A percentile compares a stretch with the other conserved stretches of the same genome.
These are phyloP conservation scores for Oryza meridionalis DNA, from an alignment of 176 grass and related monocot genomes.

Conservation along the genomic window DNA sequence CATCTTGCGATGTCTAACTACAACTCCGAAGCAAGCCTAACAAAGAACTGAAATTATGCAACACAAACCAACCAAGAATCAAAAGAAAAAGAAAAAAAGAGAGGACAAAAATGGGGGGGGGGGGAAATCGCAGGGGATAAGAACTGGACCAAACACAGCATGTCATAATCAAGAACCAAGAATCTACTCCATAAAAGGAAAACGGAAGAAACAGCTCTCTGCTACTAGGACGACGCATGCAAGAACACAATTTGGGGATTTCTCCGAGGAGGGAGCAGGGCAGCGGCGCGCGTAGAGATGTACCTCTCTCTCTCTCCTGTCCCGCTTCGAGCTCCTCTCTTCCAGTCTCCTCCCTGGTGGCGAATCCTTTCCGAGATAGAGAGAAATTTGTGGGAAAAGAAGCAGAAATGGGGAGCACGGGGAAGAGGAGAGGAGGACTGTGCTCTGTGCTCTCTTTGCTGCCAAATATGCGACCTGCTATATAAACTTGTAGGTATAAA, in stretches of 20 bases:
- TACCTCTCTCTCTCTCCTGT: slow-evolving; percentile 25
- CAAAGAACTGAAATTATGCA: slow-evolving; percentile 21
- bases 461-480: slow-evolving; percentile 44
- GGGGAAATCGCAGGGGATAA: background rate
- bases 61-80: slow-evolving; percentile 19
- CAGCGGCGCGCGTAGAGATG: background rate
- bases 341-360: background rate
- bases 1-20: background rate
- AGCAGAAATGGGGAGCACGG: slow-evolving; percentile 22
- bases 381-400: slow-evolving; percentile 39
- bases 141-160: background rate
- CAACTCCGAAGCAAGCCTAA: background rate
- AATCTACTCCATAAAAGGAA: slow-evolving; percentile 19
- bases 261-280: background rate
- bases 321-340: slow-evolving; percentile 32
- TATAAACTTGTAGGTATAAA: background rate
- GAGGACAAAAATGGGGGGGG: background rate
- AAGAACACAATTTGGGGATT: slow-evolving; percentile 50
- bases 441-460: slow-evolving; percentile 16
- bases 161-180: slow-evolving; percentile 30
- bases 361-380: slow-evolving; percentile 5
- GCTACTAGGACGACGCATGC: background rate
- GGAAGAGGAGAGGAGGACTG: slow-evolving; percentile 33
- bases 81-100: background rate
- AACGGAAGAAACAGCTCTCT: slow-evolving; percentile 17